Evolutionary conservation across 257 asterid species (phyloP).

Genomic region (Voacanga thouarsii): DNA sequence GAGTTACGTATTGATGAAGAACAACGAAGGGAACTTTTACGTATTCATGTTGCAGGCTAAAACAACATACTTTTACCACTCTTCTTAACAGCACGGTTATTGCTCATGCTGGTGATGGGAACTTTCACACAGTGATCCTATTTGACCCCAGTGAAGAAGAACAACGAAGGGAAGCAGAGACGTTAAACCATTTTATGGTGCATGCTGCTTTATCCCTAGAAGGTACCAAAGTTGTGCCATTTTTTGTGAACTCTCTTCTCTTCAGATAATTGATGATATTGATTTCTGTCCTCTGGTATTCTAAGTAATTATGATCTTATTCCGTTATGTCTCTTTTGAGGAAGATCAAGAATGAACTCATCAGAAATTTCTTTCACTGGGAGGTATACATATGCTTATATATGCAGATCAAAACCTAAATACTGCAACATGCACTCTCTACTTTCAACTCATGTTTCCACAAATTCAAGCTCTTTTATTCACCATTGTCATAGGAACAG

Average conservation of each 20-base stretch:
- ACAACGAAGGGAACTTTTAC: too few relatives aligned
- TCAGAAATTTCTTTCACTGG: background rate
- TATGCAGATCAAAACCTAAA: background rate
- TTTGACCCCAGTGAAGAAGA: conserved; percentile 69
- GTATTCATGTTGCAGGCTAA: background rate
- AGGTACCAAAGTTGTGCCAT: conserved; percentile 38
- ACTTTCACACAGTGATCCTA: conserved; percentile 78
- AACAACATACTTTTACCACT: background rate
- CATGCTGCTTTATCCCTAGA: conserved; percentile 86
- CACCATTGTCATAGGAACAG: background rate
- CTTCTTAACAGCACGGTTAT: conserved; percentile 65
- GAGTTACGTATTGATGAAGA: background rate
- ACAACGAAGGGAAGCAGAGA: conserved; percentile 82
- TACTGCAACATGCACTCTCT: too few relatives aligned
- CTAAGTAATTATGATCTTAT: background rate
- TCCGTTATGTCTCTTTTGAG: background rate
- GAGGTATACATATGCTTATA: background rate
- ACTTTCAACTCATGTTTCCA: background rate
- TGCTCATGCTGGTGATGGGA: conserved; percentile 99
- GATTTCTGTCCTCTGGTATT: background rate
- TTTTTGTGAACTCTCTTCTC: background rate
- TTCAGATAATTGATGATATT: background rate
- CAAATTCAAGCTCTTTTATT: background rate
- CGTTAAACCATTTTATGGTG: conserved; percentile 86
- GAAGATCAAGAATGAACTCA: background rate